A percentile compares a stretch with the other conserved stretches of the same genome.
phyloP scores from a whole-genome alignment of 2,329 filamentous ascomycete genomes.

The Sporothrix sp. region DNA sequence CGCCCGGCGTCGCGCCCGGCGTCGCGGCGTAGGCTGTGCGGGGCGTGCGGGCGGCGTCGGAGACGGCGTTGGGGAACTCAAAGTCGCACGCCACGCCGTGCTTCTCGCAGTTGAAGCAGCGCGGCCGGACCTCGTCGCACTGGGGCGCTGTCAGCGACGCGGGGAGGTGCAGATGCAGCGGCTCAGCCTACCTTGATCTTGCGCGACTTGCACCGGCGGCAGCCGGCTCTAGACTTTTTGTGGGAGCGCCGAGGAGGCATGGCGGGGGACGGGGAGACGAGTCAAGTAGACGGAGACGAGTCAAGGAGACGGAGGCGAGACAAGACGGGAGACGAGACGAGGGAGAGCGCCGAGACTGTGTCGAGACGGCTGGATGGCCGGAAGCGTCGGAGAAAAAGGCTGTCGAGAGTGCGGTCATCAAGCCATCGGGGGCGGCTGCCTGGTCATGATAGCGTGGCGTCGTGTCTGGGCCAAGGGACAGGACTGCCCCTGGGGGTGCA shows the following conservation, averaged over 20 bases:
- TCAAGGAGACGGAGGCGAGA: background rate
- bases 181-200: conserved; percentile 54
- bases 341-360: background rate
- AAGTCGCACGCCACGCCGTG: conserved; percentile 60
- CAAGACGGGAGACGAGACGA: background rate
- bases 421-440: conserved; percentile 13
- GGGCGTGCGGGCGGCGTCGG: conserved; percentile 28
- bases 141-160: too few species aligned
- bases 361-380: background rate
- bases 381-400: conserved; percentile 5
- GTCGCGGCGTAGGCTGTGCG: conserved; percentile 6
- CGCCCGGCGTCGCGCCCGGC: background rate
- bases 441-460: conserved; percentile 14
- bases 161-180: too few species aligned
- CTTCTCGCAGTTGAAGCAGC: conserved; percentile 57
- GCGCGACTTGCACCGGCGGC: conserved; percentile 54
- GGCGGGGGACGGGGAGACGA: conserved; percentile 12
- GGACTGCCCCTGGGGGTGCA: background rate
- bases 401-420: conserved; percentile 8
- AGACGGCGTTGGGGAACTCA: conserved; percentile 40
- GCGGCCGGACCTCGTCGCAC: conserved; percentile 58
- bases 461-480: background rate
- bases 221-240: conserved; percentile 60
- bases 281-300: too few species aligned
- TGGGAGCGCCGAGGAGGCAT: conserved; percentile 60